Percentiles rank a stretch among this genome's conserved stretches.
Evolutionary conservation across 202 grass and related monocot genomes (phyloP).

Genomic region (Setaria italica): DNA sequence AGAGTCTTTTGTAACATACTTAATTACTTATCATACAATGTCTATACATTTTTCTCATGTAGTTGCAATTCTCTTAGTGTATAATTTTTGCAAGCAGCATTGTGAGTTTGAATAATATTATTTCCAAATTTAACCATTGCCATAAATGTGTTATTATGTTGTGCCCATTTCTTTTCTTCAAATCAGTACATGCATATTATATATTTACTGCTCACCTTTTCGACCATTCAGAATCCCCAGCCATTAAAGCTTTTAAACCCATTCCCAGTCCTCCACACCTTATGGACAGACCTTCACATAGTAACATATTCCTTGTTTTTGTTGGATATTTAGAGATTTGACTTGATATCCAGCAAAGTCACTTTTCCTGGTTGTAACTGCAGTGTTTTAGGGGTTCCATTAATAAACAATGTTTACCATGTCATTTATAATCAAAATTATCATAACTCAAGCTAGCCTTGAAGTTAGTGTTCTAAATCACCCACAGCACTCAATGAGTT

Average conservation of each 20-base stretch:
- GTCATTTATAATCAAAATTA: neutral
- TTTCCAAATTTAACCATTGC: neutral
- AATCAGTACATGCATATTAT: neutral
- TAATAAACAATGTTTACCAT: constrained; percentile 6
- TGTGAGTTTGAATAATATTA: neutral
- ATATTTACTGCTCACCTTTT: neutral
- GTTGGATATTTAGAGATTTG: neutral
- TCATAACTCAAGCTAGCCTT: neutral
- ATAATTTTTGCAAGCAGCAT: neutral
- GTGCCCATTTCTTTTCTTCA: neutral
- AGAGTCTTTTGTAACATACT: too few relatives aligned
- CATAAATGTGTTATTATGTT: neutral
- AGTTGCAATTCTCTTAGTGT: too few relatives aligned
- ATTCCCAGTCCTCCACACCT: neutral
- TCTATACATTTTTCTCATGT: too few relatives aligned
- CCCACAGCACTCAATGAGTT: neutral
- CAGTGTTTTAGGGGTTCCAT: neutral
- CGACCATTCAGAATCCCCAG: neutral
- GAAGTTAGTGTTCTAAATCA: neutral
- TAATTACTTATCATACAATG: too few relatives aligned
- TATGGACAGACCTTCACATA: neutral
- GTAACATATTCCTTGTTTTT: neutral
- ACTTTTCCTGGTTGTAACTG: neutral
- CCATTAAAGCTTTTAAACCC: neutral
- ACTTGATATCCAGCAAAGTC: neutral